Conservation (phyloP, 1,139 yeast species). For the Blastobotrys arbuscula region DNA sequence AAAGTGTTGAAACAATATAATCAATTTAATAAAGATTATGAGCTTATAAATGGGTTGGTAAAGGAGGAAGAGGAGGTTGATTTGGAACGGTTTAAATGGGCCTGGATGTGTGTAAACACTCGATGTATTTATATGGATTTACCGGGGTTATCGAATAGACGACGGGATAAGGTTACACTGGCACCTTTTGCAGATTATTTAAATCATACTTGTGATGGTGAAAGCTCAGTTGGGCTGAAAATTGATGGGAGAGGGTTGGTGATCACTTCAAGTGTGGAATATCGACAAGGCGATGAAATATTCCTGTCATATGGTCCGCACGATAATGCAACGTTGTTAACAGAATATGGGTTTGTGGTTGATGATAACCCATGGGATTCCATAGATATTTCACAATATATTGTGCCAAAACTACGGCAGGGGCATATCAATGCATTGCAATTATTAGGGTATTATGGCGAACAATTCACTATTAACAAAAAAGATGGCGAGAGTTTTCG, state of each 20-base stretch:
- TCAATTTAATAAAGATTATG: slow-evolving; percentile 29
- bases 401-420: slow-evolving; percentile 38
- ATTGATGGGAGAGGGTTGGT: slow-evolving; percentile 42
- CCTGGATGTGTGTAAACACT: slow-evolving; percentile 86
- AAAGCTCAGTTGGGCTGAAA: slow-evolving; percentile 42
- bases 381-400: slow-evolving; percentile 51
- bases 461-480: slow-evolving; percentile 61
- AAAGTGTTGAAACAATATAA: slow-evolving; percentile 27
- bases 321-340: slow-evolving; percentile 68
- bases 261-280: slow-evolving; percentile 38
- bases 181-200: slow-evolving; percentile 89
- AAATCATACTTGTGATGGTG: slow-evolving; percentile 59
- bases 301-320: slow-evolving; percentile 83
- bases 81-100: slow-evolving; percentile 46
- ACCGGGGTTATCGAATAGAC: slow-evolving; percentile 42
- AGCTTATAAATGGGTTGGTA: slow-evolving; percentile 18
- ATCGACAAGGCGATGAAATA: slow-evolving; percentile 51
- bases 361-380: slow-evolving; percentile 59
- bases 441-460: slow-evolving; percentile 56
- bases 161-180: slow-evolving; percentile 67
- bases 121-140: slow-evolving; percentile 80
- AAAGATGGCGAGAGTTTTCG: slow-evolving; percentile 58
- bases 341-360: slow-evolving; percentile 81
- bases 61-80: slow-evolving; percentile 9
- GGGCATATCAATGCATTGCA: slow-evolving; percentile 45